Base-by-base conservation (phyloP, 768 basidiomycete genomes). In the Phaffia australis region DNA sequence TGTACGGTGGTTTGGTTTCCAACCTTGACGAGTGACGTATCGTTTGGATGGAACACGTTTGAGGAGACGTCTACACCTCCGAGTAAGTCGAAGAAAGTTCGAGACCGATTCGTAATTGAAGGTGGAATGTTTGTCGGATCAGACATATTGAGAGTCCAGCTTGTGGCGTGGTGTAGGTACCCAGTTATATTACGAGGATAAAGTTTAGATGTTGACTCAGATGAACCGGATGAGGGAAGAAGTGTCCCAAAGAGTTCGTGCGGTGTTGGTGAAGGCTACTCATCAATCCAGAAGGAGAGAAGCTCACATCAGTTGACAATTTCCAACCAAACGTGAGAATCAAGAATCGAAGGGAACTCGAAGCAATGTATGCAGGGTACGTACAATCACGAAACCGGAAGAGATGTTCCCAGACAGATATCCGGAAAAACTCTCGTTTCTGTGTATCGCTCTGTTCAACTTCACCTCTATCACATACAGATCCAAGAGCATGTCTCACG, bases 111-210 rank as follows among this genome's bases (percentile, higher is more conserved):
- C 6, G 35, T 11, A 11, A 5, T 42, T 42, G 35, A 42, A 42
- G 35, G 11, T 42, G 35, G 35, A 5, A 42, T 42, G 35, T 42
- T 42, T 42, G 35, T 42, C 9, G 65, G 65, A 9, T 49, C 59
- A 0, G 65, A 61, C 25, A 66, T 59, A 46, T 66, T 66, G 65
- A 66, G 61, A 1, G 52, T 29, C 52, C 49, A 25, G 7, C 52
- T 23, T 7, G 27, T 21, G 25, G 59, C 54, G 52, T 66, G 65
- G 15, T 51, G 52, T 46, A 66, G 16, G 54, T 61, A 66, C 1
- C 65, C 65, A 1, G 65, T 66, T 21, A 66, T 29, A 52, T 66
- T 66, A 27, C 52, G 60, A 8, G 65, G 51, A 32, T 54, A 66
- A 52, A 46, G 65, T 2, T 35, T 3, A 23, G 47, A 29, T 16